Evolutionary conservation across 768 basidiomycete genomes (phyloP).

Genomic region (Xerocomellus amylosporus): DNA sequence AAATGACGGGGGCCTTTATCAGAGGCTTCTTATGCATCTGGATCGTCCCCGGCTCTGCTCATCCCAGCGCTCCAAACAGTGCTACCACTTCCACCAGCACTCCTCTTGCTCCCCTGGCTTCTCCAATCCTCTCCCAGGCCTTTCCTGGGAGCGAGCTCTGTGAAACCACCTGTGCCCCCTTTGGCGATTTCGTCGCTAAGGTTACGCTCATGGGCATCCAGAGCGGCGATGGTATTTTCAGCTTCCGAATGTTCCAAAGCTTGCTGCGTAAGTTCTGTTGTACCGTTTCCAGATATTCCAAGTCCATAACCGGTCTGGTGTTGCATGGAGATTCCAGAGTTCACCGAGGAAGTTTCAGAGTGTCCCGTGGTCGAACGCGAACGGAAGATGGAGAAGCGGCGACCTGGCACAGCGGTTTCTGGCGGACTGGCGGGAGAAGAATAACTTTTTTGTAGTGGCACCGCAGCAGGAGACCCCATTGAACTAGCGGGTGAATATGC

Average conservation of each 20-base stretch:
- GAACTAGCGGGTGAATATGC: slow-evolving; percentile 38
- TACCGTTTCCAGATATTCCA: slow-evolving; percentile 26
- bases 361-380: slow-evolving; percentile 41
- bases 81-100: slow-evolving; percentile 65
- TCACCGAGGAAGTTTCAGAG: slow-evolving; percentile 48
- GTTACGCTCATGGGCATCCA: slow-evolving; percentile 75
- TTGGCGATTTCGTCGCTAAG: slow-evolving; percentile 74
- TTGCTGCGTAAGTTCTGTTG: slow-evolving; percentile 61
- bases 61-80: slow-evolving; percentile 89
- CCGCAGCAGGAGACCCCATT: slow-evolving; percentile 28
- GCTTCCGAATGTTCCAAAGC: slow-evolving; percentile 79
- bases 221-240: slow-evolving; percentile 67
- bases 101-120: slow-evolving; percentile 47
- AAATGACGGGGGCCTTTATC: neutral
- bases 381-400: slow-evolving; percentile 74
- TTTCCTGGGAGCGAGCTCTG: slow-evolving; percentile 61
- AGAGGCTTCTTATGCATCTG: slow-evolving; percentile 29
- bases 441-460: slow-evolving; percentile 39
- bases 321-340: slow-evolving; percentile 42
- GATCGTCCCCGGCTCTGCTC: slow-evolving; percentile 56
- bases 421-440: slow-evolving; percentile 37
- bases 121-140: slow-evolving; percentile 50
- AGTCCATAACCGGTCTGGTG: slow-evolving; percentile 34
- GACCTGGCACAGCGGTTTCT: slow-evolving; percentile 28
- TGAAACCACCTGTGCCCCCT: slow-evolving; percentile 72